Evolutionary conservation across 2,329 filamentous ascomycete genomes (phyloP).

Genomic region (Chaetothyriales sp.): DNA sequence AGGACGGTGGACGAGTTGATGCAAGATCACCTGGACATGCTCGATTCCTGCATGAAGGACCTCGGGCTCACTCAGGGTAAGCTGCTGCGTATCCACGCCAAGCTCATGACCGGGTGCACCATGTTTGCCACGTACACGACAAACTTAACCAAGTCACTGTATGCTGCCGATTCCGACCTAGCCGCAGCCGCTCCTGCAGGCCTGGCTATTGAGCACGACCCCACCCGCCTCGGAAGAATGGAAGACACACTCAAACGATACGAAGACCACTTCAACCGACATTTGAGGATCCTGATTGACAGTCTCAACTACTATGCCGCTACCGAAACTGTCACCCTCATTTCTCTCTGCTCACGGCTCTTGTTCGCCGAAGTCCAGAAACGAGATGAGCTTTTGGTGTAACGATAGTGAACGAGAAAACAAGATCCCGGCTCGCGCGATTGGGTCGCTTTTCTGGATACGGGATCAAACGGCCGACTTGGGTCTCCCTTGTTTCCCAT

Average conservation of each 20-base stretch:
- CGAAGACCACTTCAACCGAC: slow-evolving; percentile 82
- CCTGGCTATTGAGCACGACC: slow-evolving; percentile 32
- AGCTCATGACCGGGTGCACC: slow-evolving; percentile 89
- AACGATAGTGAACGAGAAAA: not conserved
- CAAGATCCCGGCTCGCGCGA: too few relatives aligned
- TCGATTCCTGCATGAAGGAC: slow-evolving; percentile 95
- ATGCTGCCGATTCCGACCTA: slow-evolving; percentile 70
- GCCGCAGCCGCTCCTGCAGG: slow-evolving; percentile 20
- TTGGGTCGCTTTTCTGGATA: too few relatives aligned
- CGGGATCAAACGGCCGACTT: too few relatives aligned
- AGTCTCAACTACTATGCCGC: slow-evolving; percentile 93
- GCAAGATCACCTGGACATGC: slow-evolving; percentile 96
- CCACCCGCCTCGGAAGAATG: slow-evolving; percentile 55
- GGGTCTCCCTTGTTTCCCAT: too few relatives aligned
- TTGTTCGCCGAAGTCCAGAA: slow-evolving; percentile 27
- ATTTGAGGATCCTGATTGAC: slow-evolving; percentile 86
- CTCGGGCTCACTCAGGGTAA: slow-evolving; percentile 98
- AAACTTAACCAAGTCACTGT: slow-evolving; percentile 71
- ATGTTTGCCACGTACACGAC: slow-evolving; percentile 86
- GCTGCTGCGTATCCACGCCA: slow-evolving; percentile 85
- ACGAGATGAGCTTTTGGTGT: slow-evolving; percentile 14
- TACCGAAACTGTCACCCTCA: slow-evolving; percentile 86
- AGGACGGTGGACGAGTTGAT: slow-evolving; percentile 93
- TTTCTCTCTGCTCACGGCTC: slow-evolving; percentile 72
- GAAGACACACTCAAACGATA: slow-evolving; percentile 82